These are phyloP conservation scores for Centella asiatica DNA, from an alignment of 129 eudicot genomes.

Conservation along the genomic window DNA sequence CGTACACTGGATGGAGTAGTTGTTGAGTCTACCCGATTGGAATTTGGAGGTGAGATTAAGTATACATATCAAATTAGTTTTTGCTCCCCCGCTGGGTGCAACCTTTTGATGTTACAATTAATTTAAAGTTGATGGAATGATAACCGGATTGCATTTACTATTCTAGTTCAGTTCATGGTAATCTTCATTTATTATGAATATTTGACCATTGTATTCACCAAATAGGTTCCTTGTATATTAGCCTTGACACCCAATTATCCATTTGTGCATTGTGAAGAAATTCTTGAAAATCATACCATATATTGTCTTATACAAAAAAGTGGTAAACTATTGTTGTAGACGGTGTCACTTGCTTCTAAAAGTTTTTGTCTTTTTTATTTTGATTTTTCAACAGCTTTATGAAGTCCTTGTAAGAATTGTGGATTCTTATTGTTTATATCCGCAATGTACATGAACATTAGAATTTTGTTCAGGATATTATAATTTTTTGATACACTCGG, in stretches of 20 bases:
- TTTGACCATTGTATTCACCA: no score
- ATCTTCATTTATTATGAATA: no score
- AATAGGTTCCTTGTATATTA: neutral
- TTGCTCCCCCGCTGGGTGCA: neutral
- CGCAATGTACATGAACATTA: neutral
- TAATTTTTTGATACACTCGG: neutral
- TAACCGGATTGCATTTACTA: neutral
- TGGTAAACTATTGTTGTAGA: no score
- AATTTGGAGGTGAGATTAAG: conserved; percentile 62
- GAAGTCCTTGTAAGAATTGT: no score
- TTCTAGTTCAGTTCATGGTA: neutral
- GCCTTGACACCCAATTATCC: neutral
- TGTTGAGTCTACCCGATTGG: conserved; percentile 70
- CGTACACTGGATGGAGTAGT: conserved; percentile 89
- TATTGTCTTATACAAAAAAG: neutral
- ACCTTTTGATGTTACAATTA: no score
- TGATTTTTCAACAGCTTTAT: no score
- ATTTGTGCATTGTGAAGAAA: neutral
- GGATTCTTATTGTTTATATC: no score
- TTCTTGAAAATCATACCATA: neutral
- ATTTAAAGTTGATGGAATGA: neutral
- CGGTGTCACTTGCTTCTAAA: no score
- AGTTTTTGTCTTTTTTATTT: no score
- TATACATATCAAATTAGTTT: neutral
- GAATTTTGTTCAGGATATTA: neutral